Evolutionary conservation across 177 flowering plant genomes (phyloP).

Genomic region (Tripterygium wilfordii): DNA sequence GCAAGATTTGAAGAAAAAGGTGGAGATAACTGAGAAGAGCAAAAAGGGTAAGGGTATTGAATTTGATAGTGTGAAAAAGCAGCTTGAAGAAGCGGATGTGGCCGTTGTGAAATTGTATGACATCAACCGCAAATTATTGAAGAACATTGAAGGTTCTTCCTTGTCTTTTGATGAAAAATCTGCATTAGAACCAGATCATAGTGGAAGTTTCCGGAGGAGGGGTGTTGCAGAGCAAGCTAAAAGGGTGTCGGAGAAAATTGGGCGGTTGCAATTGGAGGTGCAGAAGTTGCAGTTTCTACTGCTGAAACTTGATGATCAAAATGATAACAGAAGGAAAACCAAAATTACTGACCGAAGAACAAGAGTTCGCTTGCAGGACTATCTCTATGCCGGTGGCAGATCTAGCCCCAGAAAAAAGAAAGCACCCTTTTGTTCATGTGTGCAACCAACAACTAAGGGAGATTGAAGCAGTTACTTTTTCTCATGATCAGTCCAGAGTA

Average conservation of each 20-base stretch:
- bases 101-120: constrained; percentile 52
- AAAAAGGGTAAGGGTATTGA: constrained; percentile 47
- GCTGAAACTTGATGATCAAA: constrained; percentile 54
- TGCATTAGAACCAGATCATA: constrained; percentile 25
- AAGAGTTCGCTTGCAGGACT: constrained; percentile 50
- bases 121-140: constrained; percentile 45
- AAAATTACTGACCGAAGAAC: constrained; percentile 26
- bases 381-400: constrained; percentile 44
- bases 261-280: constrained; percentile 61
- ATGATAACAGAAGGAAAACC: constrained; percentile 25
- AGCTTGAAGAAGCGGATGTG: constrained; percentile 64
- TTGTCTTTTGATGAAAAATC: constrained; percentile 22
- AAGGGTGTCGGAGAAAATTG: constrained; percentile 55
- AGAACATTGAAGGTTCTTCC: constrained; percentile 31
- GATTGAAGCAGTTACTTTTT: constrained; percentile 35
- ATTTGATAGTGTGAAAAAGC: constrained; percentile 48
- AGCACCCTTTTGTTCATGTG: constrained; percentile 43
- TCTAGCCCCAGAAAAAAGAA: constrained; percentile 33
- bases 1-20: constrained; percentile 64
- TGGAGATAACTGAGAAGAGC: constrained; percentile 46
- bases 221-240: constrained; percentile 53
- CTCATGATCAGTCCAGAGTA: not conserved
- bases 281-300: constrained; percentile 57
- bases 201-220: constrained; percentile 28
- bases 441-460: constrained; percentile 42